Evolutionary conservation across 2,329 filamentous ascomycete species (phyloP), one percentile per base, ranked within the genome.

Genomic region (Venturia nashicola): DNA sequence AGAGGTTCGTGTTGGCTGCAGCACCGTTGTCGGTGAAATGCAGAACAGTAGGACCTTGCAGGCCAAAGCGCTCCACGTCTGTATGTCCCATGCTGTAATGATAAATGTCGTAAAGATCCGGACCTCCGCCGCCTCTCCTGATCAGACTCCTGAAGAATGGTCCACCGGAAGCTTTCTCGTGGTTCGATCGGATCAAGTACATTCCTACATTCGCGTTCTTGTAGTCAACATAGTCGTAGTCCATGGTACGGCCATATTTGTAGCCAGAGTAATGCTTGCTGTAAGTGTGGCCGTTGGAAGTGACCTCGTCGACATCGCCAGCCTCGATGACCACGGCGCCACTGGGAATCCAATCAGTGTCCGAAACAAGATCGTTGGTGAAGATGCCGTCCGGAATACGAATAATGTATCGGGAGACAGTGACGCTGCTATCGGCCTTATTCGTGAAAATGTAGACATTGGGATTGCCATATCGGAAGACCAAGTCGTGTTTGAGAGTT

Each of bases 31-130:
- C 71, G 5, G 76, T 77, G 65, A 78, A 77, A 5, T 73, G 68
- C 1, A 78, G 68, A 11, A 77, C 71, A 9, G 72, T 75, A 0
- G 76, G 76, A 5, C 76, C 76, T 62, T 77, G 76, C 1, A 78
- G 72, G 44, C 76, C 76, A 51, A 76, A 73, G 57, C 76, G 71
- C 72, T 77, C 73, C 4, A 72, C 68, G 63, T 78, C 76, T 1
- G 74, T 77, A 65, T 76, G 75, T 0, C 75, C 75, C 76, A 77
- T 77, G 66, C 73, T 76, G 68, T 77, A 78, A 64, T 76, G 74
- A 59, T 77, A 76, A 64, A 77, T 77, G 32, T 77, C 76, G 66
- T 77, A 77, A 18, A 78, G 68, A 63, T 78, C 76, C 18, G 75
- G 74, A 12, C 74, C 75, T 20, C 68, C 71, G 12, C 68, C 67